Base-by-base conservation (phyloP, 208 protist species). In the Polymyxa betae region DNA sequence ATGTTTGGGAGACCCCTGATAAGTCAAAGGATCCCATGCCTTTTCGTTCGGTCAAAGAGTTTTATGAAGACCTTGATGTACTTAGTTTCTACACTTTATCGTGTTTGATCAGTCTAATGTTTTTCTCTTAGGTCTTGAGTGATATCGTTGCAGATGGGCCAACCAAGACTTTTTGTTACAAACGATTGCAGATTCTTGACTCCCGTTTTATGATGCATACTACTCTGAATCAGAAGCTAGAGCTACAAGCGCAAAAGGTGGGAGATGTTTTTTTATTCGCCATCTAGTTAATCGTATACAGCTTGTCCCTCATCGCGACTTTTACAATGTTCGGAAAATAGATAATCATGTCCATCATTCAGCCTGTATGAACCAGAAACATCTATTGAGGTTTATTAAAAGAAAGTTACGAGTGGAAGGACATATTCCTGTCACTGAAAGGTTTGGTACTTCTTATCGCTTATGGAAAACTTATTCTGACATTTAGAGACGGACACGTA, bases 281-380 rank as follows among this genome's bases (percentile, higher is more conserved):
- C 5, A 40, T 5, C 12, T 16, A 40, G 40, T 43, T 43, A 35
- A 82, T n/a, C 35, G 5, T 43, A 16, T 5, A 5, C 72, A 82
- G 72, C 5, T 82, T 12, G 93, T 94, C 35, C 92, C 93, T 20
- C 93, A 94, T 54, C 92, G 93, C 64, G 93, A 94, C 89, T 94
- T 94, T 66, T 94, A 94, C 91, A 94, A 94, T 91, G 77, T 93
- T 38, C 92, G 93, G 43, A 94, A 94, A 88, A 89, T 94, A 32
- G 92, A 94, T 87, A 94, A 91, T 43, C 93, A 94, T 88, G 92
- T 94, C 20, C 93, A 94, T 45, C 92, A 93, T 40, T 78, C 88
- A 0, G 92, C 92, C 32, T 88, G 66, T 45, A 93, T 94, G 90
- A 93, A 91, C 35, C 91, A 94, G 38, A 93, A 93, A 64, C 91